Conservation (phyloP, 345 rosid species). For the Populus nigra region DNA sequence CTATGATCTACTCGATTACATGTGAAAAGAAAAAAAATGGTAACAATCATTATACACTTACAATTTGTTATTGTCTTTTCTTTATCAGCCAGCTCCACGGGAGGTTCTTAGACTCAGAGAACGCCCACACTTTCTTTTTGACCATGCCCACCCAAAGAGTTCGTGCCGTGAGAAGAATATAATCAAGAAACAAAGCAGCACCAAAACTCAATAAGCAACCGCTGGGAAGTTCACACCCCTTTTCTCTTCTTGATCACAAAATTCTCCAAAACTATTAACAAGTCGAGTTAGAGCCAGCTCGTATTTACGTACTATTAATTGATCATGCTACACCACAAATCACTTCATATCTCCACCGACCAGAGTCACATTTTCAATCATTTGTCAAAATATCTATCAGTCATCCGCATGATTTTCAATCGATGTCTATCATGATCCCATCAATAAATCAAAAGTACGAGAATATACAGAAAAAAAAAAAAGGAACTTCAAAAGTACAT, state of each 20-base stretch:
- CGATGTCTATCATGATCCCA: background rate
- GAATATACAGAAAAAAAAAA: background rate
- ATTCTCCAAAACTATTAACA: background rate
- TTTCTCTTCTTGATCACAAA: background rate
- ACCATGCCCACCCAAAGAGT: background rate
- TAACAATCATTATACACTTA: background rate
- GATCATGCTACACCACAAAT: background rate
- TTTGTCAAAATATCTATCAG: background rate
- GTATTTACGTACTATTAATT: background rate
- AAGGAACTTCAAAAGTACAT: background rate
- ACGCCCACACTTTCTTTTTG: background rate
- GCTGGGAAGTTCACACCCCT: background rate
- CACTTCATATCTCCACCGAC: constrained; percentile 9
- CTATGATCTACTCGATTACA: background rate
- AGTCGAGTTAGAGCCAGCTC: background rate
- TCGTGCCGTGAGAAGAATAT: background rate
- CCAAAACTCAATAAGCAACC: background rate
- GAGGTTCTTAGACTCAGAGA: background rate
- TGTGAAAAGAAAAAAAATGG: background rate
- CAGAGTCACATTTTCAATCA: background rate
- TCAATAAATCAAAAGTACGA: background rate
- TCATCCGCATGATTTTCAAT: background rate
- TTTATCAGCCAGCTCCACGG: background rate
- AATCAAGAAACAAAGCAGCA: background rate
- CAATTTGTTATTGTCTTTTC: background rate